A percentile compares a stretch with the other conserved stretches of the same genome.
Conservation (phyloP, 2,329 filamentous ascomycete species). For the Zelopaecilomyces penicillatus region DNA sequence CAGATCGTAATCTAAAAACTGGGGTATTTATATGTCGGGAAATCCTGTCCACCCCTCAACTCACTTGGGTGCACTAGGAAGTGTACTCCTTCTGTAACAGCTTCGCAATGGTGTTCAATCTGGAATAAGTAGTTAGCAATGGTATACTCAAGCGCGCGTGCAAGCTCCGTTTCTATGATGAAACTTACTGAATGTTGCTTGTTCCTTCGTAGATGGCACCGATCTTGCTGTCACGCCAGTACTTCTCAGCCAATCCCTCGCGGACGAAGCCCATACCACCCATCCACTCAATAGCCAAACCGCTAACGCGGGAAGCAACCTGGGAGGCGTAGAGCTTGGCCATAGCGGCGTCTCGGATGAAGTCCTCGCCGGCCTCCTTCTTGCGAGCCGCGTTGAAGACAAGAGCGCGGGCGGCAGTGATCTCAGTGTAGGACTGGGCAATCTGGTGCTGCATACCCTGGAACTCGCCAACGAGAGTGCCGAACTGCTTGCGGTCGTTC, state of each 20-base stretch:
- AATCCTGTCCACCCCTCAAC: slow-evolving; percentile 2
- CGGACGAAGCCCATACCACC: slow-evolving; percentile 98
- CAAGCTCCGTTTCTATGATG: background rate
- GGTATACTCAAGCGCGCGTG: no score
- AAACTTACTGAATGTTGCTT: slow-evolving; percentile 59
- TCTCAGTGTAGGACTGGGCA: slow-evolving; percentile 91
- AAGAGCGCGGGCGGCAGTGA: slow-evolving; percentile 79
- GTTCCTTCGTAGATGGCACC: slow-evolving; percentile 95
- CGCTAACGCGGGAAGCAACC: slow-evolving; percentile 78
- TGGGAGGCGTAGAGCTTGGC: slow-evolving; percentile 93
- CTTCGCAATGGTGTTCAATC: slow-evolving; percentile 56
- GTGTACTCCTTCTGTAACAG: slow-evolving; percentile 55
- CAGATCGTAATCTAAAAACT: slow-evolving; percentile 2
- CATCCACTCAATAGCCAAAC: slow-evolving; percentile 96
- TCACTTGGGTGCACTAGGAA: slow-evolving; percentile 14
- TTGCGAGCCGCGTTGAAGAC: slow-evolving; percentile 95
- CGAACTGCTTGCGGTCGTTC: slow-evolving; percentile 98
- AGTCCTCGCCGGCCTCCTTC: slow-evolving; percentile 95
- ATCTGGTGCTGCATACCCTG: slow-evolving; percentile 99
- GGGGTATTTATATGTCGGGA: slow-evolving; percentile 2
- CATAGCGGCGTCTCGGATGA: slow-evolving; percentile 95
- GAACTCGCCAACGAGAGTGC: slow-evolving; percentile 87
- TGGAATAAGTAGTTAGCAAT: background rate
- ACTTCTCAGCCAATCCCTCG: slow-evolving; percentile 96
- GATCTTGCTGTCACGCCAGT: slow-evolving; percentile 96